Evolutionary conservation across 2,329 filamentous ascomycete species (phyloP).

Genomic region (Chrysoporthe cubensis): DNA sequence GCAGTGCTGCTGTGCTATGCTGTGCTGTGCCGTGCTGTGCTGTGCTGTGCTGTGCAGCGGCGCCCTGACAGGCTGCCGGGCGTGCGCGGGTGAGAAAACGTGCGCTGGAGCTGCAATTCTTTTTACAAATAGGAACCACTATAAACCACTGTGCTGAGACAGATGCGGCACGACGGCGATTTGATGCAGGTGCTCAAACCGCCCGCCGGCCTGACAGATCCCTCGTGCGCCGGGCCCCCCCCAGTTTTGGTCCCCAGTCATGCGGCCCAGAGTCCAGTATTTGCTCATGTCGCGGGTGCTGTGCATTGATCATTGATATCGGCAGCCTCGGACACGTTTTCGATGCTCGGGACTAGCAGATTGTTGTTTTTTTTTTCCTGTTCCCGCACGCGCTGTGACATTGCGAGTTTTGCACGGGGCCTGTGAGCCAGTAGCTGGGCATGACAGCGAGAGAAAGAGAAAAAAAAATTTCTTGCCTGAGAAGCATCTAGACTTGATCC

Average conservation of each 20-base stretch:
- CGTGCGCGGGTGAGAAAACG: not conserved
- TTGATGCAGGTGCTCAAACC: not conserved
- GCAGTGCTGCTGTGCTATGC: not conserved
- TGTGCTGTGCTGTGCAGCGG: slow-evolving; percentile 1
- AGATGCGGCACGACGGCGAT: not conserved
- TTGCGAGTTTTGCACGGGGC: not conserved
- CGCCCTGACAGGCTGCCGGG: not conserved
- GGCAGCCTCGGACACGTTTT: slow-evolving; percentile 15
- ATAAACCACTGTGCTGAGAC: slow-evolving; percentile 6
- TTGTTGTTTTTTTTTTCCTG: not conserved
- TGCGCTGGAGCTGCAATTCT: not conserved
- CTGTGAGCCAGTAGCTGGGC: not conserved
- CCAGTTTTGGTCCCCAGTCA: not conserved
- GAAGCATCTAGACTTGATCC: slow-evolving; percentile 16
- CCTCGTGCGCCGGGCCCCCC: not conserved
- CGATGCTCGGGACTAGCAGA: not conserved
- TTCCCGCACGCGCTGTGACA: not conserved
- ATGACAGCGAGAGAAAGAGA: not conserved
- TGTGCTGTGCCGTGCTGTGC: not conserved
- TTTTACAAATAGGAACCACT: slow-evolving; percentile 8
- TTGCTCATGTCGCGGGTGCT: not conserved
- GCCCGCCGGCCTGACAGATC: not conserved
- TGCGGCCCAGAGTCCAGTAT: not conserved
- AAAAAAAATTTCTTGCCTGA: not conserved
- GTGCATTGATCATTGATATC: not conserved